phyloP scores from a whole-genome alignment of 345 rosid species.

The Alliaria petiolata region DNA sequence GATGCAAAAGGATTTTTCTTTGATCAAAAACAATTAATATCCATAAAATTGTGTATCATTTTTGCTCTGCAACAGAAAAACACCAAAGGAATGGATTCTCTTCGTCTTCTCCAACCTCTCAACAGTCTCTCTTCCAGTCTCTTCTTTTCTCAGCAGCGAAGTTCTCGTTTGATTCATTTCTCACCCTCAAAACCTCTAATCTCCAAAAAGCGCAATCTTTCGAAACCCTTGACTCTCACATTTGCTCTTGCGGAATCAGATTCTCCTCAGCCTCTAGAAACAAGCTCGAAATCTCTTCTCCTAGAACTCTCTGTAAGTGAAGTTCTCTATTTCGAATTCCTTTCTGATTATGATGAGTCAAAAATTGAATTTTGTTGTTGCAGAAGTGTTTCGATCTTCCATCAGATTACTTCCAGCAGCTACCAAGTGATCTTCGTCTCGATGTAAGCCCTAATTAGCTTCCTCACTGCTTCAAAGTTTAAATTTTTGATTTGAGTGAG shows the following conservation, averaged over 20 bases:
- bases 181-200: constrained; percentile 30
- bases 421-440: constrained; percentile 76
- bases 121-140: no score
- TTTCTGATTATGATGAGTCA: neutral
- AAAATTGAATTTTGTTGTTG: constrained; percentile 10
- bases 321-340: neutral
- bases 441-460: constrained; percentile 48
- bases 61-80: neutral
- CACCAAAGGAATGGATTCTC: constrained; percentile 39
- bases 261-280: constrained; percentile 51
- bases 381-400: constrained; percentile 89
- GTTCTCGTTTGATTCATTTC: constrained; percentile 20
- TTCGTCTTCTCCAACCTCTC: constrained; percentile 39
- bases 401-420: constrained; percentile 58
- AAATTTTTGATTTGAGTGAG: neutral
- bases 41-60: neutral
- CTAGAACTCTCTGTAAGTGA: constrained; percentile 58
- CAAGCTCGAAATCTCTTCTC: constrained; percentile 49
- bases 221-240: constrained; percentile 37
- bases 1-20: no score
- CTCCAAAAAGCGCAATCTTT: constrained; percentile 11
- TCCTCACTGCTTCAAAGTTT: neutral
- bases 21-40: no score
- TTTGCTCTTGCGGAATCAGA: constrained; percentile 70
- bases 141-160: constrained; percentile 29